These are phyloP conservation scores for Stemphylium lycopersici DNA, from an alignment of 2,329 filamentous ascomycete genomes.

Conservation along the genomic window DNA sequence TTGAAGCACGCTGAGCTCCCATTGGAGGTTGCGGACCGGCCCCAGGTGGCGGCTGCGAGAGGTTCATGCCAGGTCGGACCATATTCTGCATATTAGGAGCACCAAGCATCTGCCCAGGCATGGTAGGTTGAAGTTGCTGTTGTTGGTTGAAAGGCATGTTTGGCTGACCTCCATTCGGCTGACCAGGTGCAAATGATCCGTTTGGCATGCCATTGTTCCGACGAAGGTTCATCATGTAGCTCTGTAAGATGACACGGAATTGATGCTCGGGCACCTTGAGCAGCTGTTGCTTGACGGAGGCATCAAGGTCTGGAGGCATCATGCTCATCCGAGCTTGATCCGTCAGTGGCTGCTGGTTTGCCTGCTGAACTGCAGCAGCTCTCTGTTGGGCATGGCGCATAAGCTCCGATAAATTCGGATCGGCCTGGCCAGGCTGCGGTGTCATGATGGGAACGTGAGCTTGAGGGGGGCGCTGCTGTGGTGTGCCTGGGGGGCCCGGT, in stretches of 20 bases:
- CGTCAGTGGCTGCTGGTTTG: slow-evolving; percentile 35
- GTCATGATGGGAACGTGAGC: slow-evolving; percentile 46
- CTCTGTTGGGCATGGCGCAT: slow-evolving; percentile 46
- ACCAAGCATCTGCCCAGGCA: slow-evolving; percentile 37
- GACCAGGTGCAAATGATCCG: slow-evolving; percentile 26
- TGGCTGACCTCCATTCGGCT: slow-evolving; percentile 29
- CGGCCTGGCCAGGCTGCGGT: slow-evolving; percentile 36
- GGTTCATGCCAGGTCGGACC: slow-evolving; percentile 33
- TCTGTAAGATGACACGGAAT: slow-evolving; percentile 37
- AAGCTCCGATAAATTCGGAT: slow-evolving; percentile 39
- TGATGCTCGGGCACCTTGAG: slow-evolving; percentile 45
- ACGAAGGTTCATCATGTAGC: slow-evolving; percentile 31
- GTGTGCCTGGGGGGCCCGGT: slow-evolving; percentile 40
- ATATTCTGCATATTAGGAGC: slow-evolving; percentile 35
- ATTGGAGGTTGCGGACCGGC: slow-evolving; percentile 32
- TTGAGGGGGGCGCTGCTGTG: slow-evolving; percentile 45
- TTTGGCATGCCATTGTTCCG: slow-evolving; percentile 33
- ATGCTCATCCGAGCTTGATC: slow-evolving; percentile 41
- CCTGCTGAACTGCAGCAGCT: slow-evolving; percentile 35
- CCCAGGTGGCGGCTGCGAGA: slow-evolving; percentile 37
- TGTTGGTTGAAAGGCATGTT: slow-evolving; percentile 42
- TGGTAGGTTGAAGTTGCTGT: slow-evolving; percentile 27
- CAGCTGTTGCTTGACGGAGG: slow-evolving; percentile 39
- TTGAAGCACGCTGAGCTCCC: slow-evolving; percentile 31
- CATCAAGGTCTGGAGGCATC: slow-evolving; percentile 40